A percentile compares a stretch with the other conserved stretches of the same genome.
phyloP scores from a whole-genome alignment of 1,284 basidiomycete genomes.

The Neolentinus lepideus region DNA sequence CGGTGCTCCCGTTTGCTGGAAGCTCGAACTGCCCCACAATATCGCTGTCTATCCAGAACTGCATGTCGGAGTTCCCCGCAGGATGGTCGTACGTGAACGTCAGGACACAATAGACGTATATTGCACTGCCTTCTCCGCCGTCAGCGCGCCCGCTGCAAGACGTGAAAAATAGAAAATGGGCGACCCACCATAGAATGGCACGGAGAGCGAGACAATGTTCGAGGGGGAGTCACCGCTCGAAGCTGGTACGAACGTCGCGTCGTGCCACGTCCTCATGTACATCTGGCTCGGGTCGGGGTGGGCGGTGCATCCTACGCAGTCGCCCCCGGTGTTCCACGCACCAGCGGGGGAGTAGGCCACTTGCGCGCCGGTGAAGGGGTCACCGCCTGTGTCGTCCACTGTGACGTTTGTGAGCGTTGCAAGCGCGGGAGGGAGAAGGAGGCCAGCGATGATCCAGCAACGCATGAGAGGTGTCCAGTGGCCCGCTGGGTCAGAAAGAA shows the following conservation, averaged over 20 bases:
- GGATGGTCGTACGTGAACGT: slow-evolving; percentile 13
- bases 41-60: slow-evolving; percentile 29
- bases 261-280: slow-evolving; percentile 16
- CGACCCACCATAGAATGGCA: slow-evolving; percentile 16
- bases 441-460: not conserved
- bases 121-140: slow-evolving; percentile 13
- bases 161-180: not conserved
- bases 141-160: slow-evolving; percentile 1
- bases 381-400: slow-evolving; percentile 35
- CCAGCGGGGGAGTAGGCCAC: slow-evolving; percentile 20
- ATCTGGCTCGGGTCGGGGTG: slow-evolving; percentile 14
- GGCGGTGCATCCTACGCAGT: slow-evolving; percentile 17
- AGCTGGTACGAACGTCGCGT: slow-evolving; percentile 14
- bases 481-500: too few relatives aligned
- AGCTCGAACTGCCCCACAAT: slow-evolving; percentile 18
- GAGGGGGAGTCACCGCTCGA: slow-evolving; percentile 10
- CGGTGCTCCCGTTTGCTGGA: slow-evolving; percentile 12
- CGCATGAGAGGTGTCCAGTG: too few relatives aligned
- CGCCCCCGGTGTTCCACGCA: slow-evolving; percentile 20
- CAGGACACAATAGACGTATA: slow-evolving; percentile 25
- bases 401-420: slow-evolving; percentile 28
- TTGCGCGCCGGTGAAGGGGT: slow-evolving; percentile 22
- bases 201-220: slow-evolving; percentile 9
- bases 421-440: slow-evolving; percentile 3
- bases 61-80: slow-evolving; percentile 22